Evolutionary conservation across 2,329 filamentous ascomycete species (phyloP), one percentile per base, ranked within the genome.

Genomic region (Botrytis porri): DNA sequence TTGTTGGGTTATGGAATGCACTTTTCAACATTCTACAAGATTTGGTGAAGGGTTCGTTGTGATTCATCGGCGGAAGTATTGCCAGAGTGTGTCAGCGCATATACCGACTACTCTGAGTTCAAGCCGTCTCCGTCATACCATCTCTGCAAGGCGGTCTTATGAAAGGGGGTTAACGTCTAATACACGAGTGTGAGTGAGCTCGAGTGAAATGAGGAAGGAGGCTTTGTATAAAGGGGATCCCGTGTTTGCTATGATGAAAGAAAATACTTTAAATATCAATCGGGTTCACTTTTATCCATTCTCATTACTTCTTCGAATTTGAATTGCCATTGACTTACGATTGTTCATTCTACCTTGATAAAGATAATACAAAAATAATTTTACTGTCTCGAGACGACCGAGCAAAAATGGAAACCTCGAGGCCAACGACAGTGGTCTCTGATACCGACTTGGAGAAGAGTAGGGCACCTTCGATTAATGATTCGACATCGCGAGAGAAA

Each of bases 361-460:
- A 37, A 57, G 29, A 41, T n/a, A 41, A 37, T 4, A 39, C 25
- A 29, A 66, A 25, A 67, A 18, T 5, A 32, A 29, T 25, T 29
- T 41, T 39, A 8, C 20, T 67, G 37, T 51, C 14, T 54, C 22
- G 22, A 41, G 37, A 67, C 35, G 25, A 25, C 5, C 48, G 6
- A 67, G 35, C 7, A 59, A 71, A 71, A 3, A 57, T 66, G 60
- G 25, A 14, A 25, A 35, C n/a, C 39, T 72, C 71, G 20, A 72
- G 64, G 32, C 29, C 64, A 35, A 29, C 43, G 9, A 69, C 41
- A 3, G 18, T 72, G n/a, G 51, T 66, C 5, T 71, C 60, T 41
- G 69, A 66, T n/a, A 37, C 71, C 51, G 76, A 79, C 20, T 62
- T 72, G 12, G 75, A 72, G 12, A 75, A 74, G 74, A 77, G 74